Percentiles rank a stretch among this genome's conserved stretches.
Evolutionary conservation across 2,329 filamentous ascomycete genomes (phyloP).

Genomic region (Pseudogymnoascus sp.): DNA sequence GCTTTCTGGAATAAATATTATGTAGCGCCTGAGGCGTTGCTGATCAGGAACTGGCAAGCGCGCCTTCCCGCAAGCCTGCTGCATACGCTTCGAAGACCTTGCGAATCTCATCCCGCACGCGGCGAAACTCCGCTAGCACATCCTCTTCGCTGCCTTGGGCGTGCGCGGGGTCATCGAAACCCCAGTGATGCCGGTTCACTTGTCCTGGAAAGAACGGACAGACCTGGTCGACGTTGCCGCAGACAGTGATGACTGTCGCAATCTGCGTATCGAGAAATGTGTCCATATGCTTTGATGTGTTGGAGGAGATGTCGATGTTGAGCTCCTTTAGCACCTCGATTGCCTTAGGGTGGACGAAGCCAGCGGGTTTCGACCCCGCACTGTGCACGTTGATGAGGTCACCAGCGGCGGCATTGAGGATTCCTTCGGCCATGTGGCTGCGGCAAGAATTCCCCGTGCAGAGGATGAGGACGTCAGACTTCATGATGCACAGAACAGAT

Average conservation of each 20-base stretch:
- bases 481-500: background rate
- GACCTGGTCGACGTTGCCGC: conserved; percentile 11
- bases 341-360: conserved; percentile 10
- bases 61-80: conserved; percentile 8
- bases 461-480: conserved; percentile 10
- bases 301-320: conserved; percentile 9
- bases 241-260: conserved; percentile 11
- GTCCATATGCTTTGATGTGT: conserved; percentile 13
- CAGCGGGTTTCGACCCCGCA: conserved; percentile 10
- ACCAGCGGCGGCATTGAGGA: conserved; percentile 6
- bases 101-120: conserved; percentile 10
- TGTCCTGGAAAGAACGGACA: conserved; percentile 11
- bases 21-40: too few species aligned
- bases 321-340: conserved; percentile 11
- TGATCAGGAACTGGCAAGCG: background rate
- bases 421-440: conserved; percentile 12
- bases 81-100: conserved; percentile 12
- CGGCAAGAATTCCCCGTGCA: conserved; percentile 14
- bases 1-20: too few species aligned
- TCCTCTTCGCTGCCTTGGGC: conserved; percentile 10
- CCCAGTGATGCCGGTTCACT: conserved; percentile 11
- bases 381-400: conserved; percentile 11
- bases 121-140: conserved; percentile 11
- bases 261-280: conserved; percentile 8
- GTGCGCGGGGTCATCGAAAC: conserved; percentile 12